Evolutionary conservation across 1,284 basidiomycete species (phyloP), one percentile per base, ranked within the genome.

Genomic region (Porodaedalea pini): DNA sequence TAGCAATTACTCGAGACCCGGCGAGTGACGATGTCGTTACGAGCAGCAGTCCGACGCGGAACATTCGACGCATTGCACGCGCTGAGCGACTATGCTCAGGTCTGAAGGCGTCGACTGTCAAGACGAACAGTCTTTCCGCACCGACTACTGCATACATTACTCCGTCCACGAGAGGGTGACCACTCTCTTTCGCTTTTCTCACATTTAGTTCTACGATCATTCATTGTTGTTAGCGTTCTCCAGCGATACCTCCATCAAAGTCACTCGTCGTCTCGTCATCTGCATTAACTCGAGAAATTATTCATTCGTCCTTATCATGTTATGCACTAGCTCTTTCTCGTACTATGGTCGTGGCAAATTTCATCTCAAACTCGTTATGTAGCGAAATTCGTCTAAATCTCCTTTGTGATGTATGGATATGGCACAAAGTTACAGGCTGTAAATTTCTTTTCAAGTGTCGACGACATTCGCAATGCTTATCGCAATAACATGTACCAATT

Each of bases 31-130:
- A 58, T 44, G 37, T 51, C 4, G 51, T 49, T 19, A 41, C 47
- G 27, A 51, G 55, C 37, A 56, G 55, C 40, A 56, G 54, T 29
- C 39, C 45, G 15, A 56, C 51, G 31, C 39, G 51, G 39, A 54
- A 54, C 11, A 54, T 54, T 43, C 39, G 51, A 8, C 51, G 41
- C 7, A 4, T 44, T n/a, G 51, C 51, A 15, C 51, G 40, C 2
- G 6, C 40, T 8, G 25, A 29, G 29, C 51, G 40, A 5, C n/a
- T 31, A 1, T 44, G 40, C 2, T 44, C 51, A 4, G 39, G 23
- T 25, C 21, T 29, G 39, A 39, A 40, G 6, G n/a, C 4, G 15
- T 29, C 23, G 1, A 31, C 4, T 2, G 7, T 13, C 13, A 31
- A 47, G 17, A n/a, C 13, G 45, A 47, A 31, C 25, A 25, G 1